Conservation (phyloP, 257 asterid species). For the Capsicum baccatum region DNA sequence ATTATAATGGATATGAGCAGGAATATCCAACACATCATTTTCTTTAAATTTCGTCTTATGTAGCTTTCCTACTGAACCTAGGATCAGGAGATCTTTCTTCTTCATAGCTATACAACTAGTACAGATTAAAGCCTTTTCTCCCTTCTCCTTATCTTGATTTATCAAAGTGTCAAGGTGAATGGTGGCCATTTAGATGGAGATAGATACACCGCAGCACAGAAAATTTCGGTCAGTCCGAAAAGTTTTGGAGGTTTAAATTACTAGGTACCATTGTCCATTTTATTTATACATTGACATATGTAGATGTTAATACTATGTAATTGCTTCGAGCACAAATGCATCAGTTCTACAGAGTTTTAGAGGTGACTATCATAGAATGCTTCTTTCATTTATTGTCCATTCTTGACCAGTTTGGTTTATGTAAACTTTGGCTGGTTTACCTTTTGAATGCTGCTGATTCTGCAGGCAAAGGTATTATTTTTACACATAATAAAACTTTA, state of each 20-base stretch:
- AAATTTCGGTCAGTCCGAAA: background rate
- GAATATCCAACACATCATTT: conserved; percentile 89
- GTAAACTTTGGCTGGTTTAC: background rate
- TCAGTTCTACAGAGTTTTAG: background rate
- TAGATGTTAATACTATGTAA: conserved; percentile 17
- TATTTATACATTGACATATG: background rate
- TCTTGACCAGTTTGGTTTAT: background rate
- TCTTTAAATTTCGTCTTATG: conserved; percentile 43
- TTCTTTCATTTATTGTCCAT: conserved; percentile 14
- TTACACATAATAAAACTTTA: background rate
- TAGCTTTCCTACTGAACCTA: conserved; percentile 31
- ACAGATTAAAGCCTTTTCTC: background rate
- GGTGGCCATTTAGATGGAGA: conserved; percentile 17
- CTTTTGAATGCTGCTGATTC: conserved; percentile 20
- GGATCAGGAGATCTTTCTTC: conserved; percentile 37
- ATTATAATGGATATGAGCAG: conserved; percentile 84
- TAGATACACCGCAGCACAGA: conserved; percentile 19
- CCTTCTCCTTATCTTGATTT: background rate
- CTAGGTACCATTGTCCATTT: background rate
- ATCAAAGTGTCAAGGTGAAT: background rate
- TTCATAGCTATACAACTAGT: conserved; percentile 21
- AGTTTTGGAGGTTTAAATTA: background rate
- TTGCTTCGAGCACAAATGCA: background rate
- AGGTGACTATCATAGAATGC: conserved; percentile 10
- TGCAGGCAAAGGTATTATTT: background rate